These are phyloP conservation scores for Phalaenopsis hybrid DNA, from an alignment of 116 monocot species.

Conservation along the genomic window DNA sequence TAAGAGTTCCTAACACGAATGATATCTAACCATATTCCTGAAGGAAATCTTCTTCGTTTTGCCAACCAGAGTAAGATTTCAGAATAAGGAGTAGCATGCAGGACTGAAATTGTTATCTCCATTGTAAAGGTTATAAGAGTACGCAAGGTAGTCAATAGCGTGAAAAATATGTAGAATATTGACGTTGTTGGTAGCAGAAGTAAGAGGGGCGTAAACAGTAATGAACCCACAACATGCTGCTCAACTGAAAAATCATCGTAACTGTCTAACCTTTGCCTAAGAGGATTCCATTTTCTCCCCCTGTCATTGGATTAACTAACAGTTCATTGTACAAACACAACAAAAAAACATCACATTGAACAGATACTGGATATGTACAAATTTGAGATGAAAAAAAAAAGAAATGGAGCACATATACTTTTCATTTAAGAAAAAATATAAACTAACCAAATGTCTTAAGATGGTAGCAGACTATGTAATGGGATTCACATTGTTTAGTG, in stretches of 20 bases:
- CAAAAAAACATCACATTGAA: not conserved
- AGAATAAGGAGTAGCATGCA: conserved; percentile 65
- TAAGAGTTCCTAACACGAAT: not conserved
- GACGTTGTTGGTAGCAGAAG: conserved; percentile 89
- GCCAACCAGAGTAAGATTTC: conserved; percentile 66
- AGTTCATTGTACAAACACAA: not conserved
- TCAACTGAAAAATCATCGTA: conserved; percentile 81
- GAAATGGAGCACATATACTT: not conserved
- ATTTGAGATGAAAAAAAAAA: not conserved
- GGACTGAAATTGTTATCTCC: conserved; percentile 54
- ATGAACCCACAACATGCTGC: conserved; percentile 92
- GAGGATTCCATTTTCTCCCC: conserved; percentile 96
- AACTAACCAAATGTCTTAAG: not conserved
- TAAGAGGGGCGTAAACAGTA: conserved; percentile 78
- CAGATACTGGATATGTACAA: not conserved
- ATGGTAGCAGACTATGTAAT: not conserved
- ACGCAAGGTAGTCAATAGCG: conserved; percentile 41
- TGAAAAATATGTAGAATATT: conserved; percentile 89
- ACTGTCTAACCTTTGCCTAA: conserved; percentile 81
- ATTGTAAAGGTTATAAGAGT: conserved; percentile 33
- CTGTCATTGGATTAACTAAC: conserved; percentile 33
- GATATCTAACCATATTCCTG: conserved; percentile 71
- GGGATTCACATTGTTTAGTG: not conserved
- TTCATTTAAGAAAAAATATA: not conserved
- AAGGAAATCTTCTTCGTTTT: conserved; percentile 60